Evolutionary conservation across 305 asterid species (phyloP).

Genomic region (Fraxinus dipetala): DNA sequence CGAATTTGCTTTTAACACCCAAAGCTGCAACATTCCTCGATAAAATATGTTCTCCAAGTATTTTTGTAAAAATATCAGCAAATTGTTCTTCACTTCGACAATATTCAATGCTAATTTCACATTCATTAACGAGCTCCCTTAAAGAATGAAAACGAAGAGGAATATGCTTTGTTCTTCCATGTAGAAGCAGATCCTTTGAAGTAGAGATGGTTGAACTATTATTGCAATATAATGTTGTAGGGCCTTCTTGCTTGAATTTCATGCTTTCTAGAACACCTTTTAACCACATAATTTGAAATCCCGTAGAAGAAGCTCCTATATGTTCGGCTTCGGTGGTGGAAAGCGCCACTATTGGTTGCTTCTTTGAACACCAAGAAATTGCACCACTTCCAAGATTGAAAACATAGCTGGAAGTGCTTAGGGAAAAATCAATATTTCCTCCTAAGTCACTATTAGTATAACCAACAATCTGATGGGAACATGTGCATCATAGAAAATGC

Average conservation of each 20-base stretch:
- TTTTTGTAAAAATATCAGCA: background rate
- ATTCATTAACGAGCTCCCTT: background rate
- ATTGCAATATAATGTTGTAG: background rate
- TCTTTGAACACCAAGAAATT: background rate
- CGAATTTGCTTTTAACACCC: background rate
- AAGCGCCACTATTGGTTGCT: background rate
- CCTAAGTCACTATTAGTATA: background rate
- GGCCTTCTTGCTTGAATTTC: background rate
- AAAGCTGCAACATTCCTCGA: background rate
- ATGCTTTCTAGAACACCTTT: background rate
- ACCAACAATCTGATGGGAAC: too few relatives aligned
- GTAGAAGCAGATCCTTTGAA: background rate
- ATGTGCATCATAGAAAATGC: too few relatives aligned
- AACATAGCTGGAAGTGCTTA: constrained; percentile 1
- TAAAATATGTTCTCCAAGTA: background rate
- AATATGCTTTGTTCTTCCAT: background rate
- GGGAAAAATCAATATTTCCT: background rate
- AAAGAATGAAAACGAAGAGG: background rate
- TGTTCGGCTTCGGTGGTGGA: background rate
- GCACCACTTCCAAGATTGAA: constrained; percentile 1
- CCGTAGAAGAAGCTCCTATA: background rate
- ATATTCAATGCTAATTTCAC: background rate
- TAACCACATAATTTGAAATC: background rate
- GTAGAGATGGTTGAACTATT: background rate
- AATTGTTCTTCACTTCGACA: background rate